Base-by-base conservation (phyloP, 1,284 basidiomycete species). In the Leccinum fallax region DNA sequence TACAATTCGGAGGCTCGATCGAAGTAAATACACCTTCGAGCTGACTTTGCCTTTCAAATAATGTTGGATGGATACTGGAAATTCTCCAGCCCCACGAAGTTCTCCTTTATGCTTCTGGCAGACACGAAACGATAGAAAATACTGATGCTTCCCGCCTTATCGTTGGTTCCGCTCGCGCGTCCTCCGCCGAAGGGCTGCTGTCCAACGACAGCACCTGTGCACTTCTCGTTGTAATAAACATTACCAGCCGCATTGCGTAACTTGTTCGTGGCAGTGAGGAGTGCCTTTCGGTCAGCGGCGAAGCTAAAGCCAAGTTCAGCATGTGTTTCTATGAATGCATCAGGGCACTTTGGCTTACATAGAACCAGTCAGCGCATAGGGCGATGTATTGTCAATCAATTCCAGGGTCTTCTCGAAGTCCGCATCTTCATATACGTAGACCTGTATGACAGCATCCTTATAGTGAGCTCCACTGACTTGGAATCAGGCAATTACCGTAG, bases 131-230 rank as follows among this genome's bases (percentile, higher is more conserved):
- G 83, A 77, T 92, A 94, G 80, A 93, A 96, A 74, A 98, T 93
- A 69, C 84, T 87, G 67, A 95, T 89, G 66, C 92, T 94, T 15
- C 97, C 97, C 1, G 95, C 93, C 82, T 98, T 99, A 80, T 99
- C 97, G 81, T 98, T 98, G 66, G 97, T 99, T 32, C 97, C 97
- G 69, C 92, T 94, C 24, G 86, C 94, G 53, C 97, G 87, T 6
- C 89, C 94, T 61, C 97, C 97, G 60, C 97, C 97, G 75, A 99
- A 99, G 6, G 97, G 95, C 78, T 99, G 97, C 77, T 98, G 95
- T 6, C 93, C 94, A 30, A 97, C 94, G 54, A 94, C 92, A 28
- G 97, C 97, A 62, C 97, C 97, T 0, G 97, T 98, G 78, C 93
- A 97, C 75, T 95, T 96, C 72, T 96, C 94, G 78, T 96, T 97